A percentile compares a stretch with the other conserved stretches of the same genome.
These are phyloP conservation scores for Nematodospora valgi DNA, from an alignment of 805 yeast genomes.

Conservation along the genomic window DNA sequence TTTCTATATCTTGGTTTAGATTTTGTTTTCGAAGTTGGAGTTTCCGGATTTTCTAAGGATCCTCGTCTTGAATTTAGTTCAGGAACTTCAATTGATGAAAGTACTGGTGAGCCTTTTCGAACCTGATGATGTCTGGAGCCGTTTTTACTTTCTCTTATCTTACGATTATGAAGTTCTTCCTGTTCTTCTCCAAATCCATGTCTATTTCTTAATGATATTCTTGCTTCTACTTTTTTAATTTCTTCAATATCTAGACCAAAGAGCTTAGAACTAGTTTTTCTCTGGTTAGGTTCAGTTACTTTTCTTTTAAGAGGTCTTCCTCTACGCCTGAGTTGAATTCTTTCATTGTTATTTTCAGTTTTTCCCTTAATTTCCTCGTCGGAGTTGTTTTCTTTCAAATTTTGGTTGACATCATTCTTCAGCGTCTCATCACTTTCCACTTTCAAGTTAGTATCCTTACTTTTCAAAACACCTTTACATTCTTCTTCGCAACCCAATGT, in stretches of 20 bases:
- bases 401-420: too few relatives aligned
- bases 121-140: background rate
- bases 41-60: background rate
- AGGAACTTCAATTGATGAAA: background rate
- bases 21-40: too few relatives aligned
- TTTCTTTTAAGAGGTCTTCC: constrained; percentile 1
- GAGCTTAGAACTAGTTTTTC: constrained; percentile 3
- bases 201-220: constrained; percentile 24
- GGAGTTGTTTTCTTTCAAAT: too few relatives aligned
- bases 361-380: background rate
- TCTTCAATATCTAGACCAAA: constrained; percentile 23
- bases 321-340: background rate
- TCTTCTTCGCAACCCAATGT: too few relatives aligned
- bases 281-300: too few relatives aligned
- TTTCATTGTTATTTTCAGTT: background rate
- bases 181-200: constrained; percentile 14
- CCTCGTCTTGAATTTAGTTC: background rate
- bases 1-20: too few relatives aligned
- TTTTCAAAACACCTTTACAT: background rate
- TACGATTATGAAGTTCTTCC: background rate
- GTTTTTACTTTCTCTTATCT: background rate
- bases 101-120: background rate
- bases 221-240: constrained; percentile 17
- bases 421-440: constrained; percentile 1
- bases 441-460: background rate